phyloP scores from a whole-genome alignment of 192 early-diverging fungal species.

The Gigaspora rosea region DNA sequence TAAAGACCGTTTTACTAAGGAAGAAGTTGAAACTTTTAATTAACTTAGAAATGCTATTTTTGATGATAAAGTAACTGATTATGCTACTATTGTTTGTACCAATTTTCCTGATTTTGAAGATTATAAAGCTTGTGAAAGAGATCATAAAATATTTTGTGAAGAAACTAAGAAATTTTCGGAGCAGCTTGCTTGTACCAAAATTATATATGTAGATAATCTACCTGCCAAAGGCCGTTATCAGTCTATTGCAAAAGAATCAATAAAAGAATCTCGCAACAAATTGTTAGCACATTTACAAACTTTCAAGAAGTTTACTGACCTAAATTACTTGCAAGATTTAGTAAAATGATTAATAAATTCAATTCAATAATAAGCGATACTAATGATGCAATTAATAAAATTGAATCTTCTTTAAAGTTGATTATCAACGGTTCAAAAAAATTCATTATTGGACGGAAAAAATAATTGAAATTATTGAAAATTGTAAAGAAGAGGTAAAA shows the following conservation, averaged over 20 bases:
- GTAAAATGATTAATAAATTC: not conserved
- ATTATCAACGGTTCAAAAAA: too few relatives aligned
- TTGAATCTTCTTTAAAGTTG: too few relatives aligned
- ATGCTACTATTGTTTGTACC: constrained; percentile 8
- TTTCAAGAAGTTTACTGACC: constrained; percentile 5
- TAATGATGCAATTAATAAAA: too few relatives aligned
- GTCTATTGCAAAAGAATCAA: not conserved
- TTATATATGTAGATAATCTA: constrained; percentile 15
- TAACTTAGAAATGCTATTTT: not conserved
- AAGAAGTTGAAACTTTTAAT: not conserved
- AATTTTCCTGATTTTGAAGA: not conserved
- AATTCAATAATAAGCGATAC: not conserved
- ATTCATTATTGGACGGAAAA: too few relatives aligned
- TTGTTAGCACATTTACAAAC: not conserved
- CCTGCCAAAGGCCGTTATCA: not conserved
- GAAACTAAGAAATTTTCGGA: not conserved
- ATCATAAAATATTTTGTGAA: not conserved
- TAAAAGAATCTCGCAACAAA: not conserved
- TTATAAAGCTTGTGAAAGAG: not conserved
- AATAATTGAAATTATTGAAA: too few relatives aligned
- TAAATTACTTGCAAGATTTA: not conserved
- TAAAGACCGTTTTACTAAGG: not conserved
- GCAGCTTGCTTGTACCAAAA: not conserved
- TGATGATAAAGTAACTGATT: constrained; percentile 4
- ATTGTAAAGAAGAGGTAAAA: too few relatives aligned